A percentile compares a stretch with the other conserved stretches of the same genome.
Evolutionary conservation across 352 stramenopile genomes (phyloP).

Genomic region (Stramenopiles sp.): DNA sequence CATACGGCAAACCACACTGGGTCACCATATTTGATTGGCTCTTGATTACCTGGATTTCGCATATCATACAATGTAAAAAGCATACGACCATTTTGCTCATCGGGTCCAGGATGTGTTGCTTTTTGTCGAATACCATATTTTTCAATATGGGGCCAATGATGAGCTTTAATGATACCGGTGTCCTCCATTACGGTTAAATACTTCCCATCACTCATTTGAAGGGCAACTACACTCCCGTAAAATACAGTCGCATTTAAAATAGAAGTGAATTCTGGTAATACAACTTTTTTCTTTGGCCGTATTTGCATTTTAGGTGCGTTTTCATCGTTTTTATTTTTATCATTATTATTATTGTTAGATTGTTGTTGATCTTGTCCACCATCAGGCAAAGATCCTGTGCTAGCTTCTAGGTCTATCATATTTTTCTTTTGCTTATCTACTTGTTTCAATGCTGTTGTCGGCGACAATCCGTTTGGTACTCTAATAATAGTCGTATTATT

Average conservation of each 20-base stretch:
- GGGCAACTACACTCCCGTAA: not conserved
- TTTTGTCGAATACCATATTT: not conserved
- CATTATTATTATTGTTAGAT: not conserved
- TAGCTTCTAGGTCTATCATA: too few species aligned
- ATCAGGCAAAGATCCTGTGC: too few species aligned
- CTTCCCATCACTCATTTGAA: constrained; percentile 3
- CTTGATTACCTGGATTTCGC: not conserved
- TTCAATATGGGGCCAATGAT: not conserved
- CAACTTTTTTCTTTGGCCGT: not conserved
- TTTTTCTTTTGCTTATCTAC: not conserved
- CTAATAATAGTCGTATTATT: too few species aligned
- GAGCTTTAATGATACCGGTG: not conserved
- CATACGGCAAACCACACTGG: not conserved
- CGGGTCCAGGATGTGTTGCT: not conserved
- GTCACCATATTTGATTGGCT: not conserved
- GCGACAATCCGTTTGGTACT: not conserved
- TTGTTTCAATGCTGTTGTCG: not conserved
- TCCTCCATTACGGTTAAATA: not conserved
- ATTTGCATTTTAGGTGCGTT: too few species aligned
- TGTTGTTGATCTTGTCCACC: not conserved
- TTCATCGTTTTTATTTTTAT: not conserved
- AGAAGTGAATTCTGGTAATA: not conserved
- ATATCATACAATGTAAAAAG: not conserved
- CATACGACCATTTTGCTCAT: not conserved
- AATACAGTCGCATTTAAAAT: not conserved